Evolutionary conservation across 2,329 filamentous ascomycete species (phyloP), one percentile per base, ranked within the genome.

Genomic region (Cercospora berteroae): DNA sequence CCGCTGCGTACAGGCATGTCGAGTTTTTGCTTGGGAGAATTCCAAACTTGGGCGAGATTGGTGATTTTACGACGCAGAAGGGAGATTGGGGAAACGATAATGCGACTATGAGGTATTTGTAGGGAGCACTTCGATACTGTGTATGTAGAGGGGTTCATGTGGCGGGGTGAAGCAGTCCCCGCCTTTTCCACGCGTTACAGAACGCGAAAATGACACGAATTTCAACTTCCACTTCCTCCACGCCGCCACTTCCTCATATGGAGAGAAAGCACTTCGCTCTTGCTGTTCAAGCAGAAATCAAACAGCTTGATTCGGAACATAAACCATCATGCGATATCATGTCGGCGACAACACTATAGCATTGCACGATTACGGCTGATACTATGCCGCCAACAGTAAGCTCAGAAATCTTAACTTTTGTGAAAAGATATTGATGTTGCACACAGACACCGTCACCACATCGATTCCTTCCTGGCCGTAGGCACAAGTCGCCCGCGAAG

Each of bases 1-100:
- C 83, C 13, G 89, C 88, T 0, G 85, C 89, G 0, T 71, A 71
- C 48, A 82, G 91, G 36, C 89, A 92, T 66, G 77, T 95, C 20
- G 91, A 95, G 82, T 90, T 90, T 73, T 77, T 95, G 72, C 82
- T 96, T 1, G 92, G 92, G 0, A 82, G 90, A 44, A 87, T 93
- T 9, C 80, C 86, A 5, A 86, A 82, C 67, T 74, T 92, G 71
- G 79, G 74, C 1, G 79, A 78, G 64, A 60, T 69, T n/a, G 74
- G 72, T 16, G 74, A 78, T 63, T 80, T 80, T 57, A 79, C 75
- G 44, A 78, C 76, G 23, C 75, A 77, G 67, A 71, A 55, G 36
- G 77, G 75, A n/a, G 66, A 74, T 65, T 75, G 72, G 66, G 74
- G 76, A 8, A 77, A 77, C 55, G 48, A 52, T 27, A 71, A 72